A percentile compares a stretch with the other conserved stretches of the same genome.
phyloP scores from a whole-genome alignment of 2,329 filamentous ascomycete genomes.

The Aspergillus sergii region DNA sequence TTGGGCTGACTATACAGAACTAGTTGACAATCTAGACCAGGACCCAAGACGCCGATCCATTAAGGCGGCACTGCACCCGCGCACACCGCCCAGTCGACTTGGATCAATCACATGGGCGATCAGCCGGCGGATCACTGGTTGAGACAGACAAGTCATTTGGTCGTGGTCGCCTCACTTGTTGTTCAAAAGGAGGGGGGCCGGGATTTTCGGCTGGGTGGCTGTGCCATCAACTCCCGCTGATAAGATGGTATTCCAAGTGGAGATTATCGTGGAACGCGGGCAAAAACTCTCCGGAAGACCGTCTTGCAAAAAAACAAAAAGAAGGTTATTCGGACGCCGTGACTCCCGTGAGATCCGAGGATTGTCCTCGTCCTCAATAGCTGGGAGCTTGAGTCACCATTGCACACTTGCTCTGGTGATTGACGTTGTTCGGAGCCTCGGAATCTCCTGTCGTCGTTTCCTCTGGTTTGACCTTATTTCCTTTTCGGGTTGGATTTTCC shows the following conservation, averaged over 20 bases:
- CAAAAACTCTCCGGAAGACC: neutral
- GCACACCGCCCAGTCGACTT: slow-evolving; percentile 8
- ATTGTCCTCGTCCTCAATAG: neutral
- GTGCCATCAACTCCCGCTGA: neutral
- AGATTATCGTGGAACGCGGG: neutral
- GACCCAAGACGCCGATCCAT: slow-evolving; percentile 10
- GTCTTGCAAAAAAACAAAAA: neutral
- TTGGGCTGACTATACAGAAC: slow-evolving; percentile 11
- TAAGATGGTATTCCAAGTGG: neutral
- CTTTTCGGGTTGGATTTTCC: neutral
- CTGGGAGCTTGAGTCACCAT: neutral
- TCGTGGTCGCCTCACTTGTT: neutral
- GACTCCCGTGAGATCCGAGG: neutral
- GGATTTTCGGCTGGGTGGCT: neutral
- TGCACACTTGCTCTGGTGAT: neutral
- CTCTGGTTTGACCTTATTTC: neutral
- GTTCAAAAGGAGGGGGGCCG: neutral
- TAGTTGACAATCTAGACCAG: slow-evolving; percentile 9
- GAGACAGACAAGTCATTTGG: neutral
- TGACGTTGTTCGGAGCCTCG: neutral
- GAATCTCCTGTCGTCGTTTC: neutral
- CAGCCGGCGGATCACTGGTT: slow-evolving; percentile 4
- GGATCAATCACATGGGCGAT: slow-evolving; percentile 13
- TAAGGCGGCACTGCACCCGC: slow-evolving; percentile 1
- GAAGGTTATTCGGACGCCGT: slow-evolving; percentile 6